Percentiles rank a stretch among this genome's conserved stretches.
phyloP scores from a whole-genome alignment of 2,329 filamentous ascomycete genomes.

The Cladophialophora carrionii region DNA sequence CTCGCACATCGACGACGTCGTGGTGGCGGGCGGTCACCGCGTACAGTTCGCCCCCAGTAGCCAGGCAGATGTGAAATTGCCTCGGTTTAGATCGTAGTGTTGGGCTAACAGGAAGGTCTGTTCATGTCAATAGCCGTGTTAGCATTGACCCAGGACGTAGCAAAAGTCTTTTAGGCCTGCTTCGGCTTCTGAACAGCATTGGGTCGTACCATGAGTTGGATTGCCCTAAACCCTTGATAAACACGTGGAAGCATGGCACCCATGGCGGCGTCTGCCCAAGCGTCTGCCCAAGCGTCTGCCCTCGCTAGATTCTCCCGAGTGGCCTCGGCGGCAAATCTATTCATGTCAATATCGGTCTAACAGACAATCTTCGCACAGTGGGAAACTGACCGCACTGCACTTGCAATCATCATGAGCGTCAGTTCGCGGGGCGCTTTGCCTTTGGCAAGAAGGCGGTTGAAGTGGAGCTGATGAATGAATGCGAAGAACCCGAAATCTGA shows the following conservation, averaged over 20 bases:
- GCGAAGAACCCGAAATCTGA: constrained; percentile 4
- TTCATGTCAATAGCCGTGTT: too few relatives aligned
- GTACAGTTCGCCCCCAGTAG: constrained; percentile 1
- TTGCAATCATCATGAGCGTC: constrained; percentile 3
- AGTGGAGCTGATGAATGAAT: not conserved
- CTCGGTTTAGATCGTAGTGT: constrained; percentile 3
- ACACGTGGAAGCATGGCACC: not conserved
- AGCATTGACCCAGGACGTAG: too few relatives aligned
- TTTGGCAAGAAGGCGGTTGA: constrained; percentile 2
- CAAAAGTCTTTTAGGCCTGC: too few relatives aligned
- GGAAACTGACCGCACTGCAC: constrained; percentile 1
- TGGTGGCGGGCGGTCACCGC: too few relatives aligned
- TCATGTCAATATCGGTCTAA: not conserved
- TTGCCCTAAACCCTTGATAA: not conserved
- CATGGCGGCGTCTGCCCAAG: constrained; percentile 5
- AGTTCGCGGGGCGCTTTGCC: constrained; percentile 6
- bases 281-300: constrained; percentile 1
- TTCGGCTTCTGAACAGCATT: too few relatives aligned
- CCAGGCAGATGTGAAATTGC: constrained; percentile 6
- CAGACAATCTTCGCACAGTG: not conserved
- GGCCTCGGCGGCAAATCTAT: constrained; percentile 1
- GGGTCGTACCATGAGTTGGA: constrained; percentile 9
- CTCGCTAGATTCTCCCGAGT: constrained; percentile 1
- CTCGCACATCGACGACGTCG: too few relatives aligned
- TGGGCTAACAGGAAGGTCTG: constrained; percentile 2